Percentiles rank a stretch among this genome's conserved stretches.
phyloP scores from a whole-genome alignment of 805 yeast species.

The Wickerhamiella nectarea region DNA sequence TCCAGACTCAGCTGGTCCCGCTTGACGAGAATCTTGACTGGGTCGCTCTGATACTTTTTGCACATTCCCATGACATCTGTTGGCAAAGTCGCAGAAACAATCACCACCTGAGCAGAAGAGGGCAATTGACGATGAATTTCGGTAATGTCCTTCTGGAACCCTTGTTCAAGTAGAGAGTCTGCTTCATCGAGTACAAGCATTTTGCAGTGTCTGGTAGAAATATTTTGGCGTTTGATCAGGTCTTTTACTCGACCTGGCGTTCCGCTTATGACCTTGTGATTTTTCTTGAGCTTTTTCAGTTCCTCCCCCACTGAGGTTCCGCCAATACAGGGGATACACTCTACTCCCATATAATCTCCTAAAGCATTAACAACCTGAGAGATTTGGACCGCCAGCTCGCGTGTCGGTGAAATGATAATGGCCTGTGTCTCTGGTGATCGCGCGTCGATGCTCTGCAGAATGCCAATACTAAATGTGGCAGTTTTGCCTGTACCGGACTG shows the following conservation, averaged over 20 bases:
- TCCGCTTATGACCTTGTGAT: constrained; percentile 84
- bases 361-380: constrained; percentile 74
- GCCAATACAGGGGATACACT: constrained; percentile 86
- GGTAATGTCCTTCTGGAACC: constrained; percentile 91
- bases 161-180: constrained; percentile 83
- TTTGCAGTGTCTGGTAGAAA: constrained; percentile 63
- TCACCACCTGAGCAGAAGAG: constrained; percentile 76
- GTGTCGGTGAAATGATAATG: constrained; percentile 81
- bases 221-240: constrained; percentile 70
- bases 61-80: constrained; percentile 85
- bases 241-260: constrained; percentile 95
- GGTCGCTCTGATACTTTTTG: constrained; percentile 80
- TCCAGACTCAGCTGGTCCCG: constrained; percentile 87
- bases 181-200: constrained; percentile 93
- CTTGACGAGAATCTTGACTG: constrained; percentile 86
- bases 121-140: constrained; percentile 81
- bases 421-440: constrained; percentile 71
- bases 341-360: constrained; percentile 77
- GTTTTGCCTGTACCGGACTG: constrained; percentile 99
- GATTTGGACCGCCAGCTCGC: constrained; percentile 91
- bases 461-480: constrained; percentile 92
- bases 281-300: constrained; percentile 47
- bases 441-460: constrained; percentile 73
- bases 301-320: constrained; percentile 80
- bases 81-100: constrained; percentile 90